Base-by-base conservation (phyloP, 2,329 filamentous ascomycete genomes). In the Neospermospora avenae region DNA sequence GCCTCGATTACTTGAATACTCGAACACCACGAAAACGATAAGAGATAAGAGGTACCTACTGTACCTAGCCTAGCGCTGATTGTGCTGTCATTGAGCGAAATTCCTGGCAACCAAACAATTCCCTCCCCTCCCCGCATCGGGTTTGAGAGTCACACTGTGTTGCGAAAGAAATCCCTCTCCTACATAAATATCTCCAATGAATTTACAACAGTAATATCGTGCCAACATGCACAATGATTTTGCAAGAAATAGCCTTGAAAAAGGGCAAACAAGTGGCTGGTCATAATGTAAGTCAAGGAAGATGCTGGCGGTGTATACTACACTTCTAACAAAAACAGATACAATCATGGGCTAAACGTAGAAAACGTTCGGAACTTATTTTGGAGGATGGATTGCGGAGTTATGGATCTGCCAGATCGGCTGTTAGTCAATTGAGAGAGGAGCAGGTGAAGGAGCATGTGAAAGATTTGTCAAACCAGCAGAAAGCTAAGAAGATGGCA, bases 401-500 rank as follows among this genome's bases (percentile, higher is more conserved):
- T 22, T 69, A 61, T 61, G 57, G 60, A 13, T 65, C 62, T 7
- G 60, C 60, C 2, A 65, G 58, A 22, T 55, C 48, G 37, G 39
- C 58, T 0, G 51, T 58, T 6, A 68, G 41, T 55, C 67, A 68
- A 64, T 65, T 65, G 63, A 69, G 55, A 22, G 66, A 70, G 20
- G 67, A 69, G 44, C 56, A 65, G 48, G 66, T 65, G 24, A 70
- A 62, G 42, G 70, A 70, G 44, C 67, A 71, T 63, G 65, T 69
- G 16, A 65, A 68, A 54, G 63, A 68, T 49, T 61, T 70, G 24
- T 64, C 63, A 18, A 69, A 65, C 16, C 65, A 70, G 54, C 67
- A 71, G 49, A 76, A 75, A 63, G 75, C 75, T n/a, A 77, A 79
- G 65, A 80, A 77, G 65, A 74, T 78, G 61, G 77, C 77, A 61